Evolutionary conservation across 75 land plant genomes (phyloP).

Genomic region (Cryptomeria japonica): DNA sequence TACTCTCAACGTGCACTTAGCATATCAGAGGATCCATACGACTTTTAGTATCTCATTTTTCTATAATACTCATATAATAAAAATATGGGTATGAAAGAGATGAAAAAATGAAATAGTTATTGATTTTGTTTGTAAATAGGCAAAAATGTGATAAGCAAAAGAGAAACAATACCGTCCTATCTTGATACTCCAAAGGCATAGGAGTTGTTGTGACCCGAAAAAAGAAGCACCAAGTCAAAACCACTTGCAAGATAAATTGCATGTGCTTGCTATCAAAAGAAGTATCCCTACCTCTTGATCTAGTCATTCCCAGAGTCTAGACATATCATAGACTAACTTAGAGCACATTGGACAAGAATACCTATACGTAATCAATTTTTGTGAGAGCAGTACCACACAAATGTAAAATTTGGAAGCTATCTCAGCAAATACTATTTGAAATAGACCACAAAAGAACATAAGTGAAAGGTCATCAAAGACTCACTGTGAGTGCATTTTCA

Average conservation of each 20-base stretch:
- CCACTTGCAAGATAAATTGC: background rate
- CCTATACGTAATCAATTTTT: slow-evolving; percentile 29
- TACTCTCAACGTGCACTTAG: too few relatives aligned
- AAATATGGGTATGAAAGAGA: too few relatives aligned
- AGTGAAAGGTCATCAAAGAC: slow-evolving; percentile 13
- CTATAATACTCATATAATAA: too few relatives aligned
- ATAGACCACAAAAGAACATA: background rate
- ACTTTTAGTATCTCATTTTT: too few relatives aligned
- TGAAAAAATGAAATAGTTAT: background rate
- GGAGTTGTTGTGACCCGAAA: slow-evolving; percentile 78
- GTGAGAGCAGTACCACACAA: background rate
- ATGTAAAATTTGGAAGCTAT: background rate
- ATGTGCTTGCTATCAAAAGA: background rate
- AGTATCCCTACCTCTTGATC: background rate
- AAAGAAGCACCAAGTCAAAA: slow-evolving; percentile 2
- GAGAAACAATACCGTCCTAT: slow-evolving; percentile 55
- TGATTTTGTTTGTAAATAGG: background rate
- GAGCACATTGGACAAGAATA: too few relatives aligned
- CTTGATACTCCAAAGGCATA: slow-evolving; percentile 76
- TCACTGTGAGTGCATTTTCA: slow-evolving; percentile 13
- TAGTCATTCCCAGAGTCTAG: too few relatives aligned
- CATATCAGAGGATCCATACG: too few relatives aligned
- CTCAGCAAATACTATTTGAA: background rate
- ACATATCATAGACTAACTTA: too few relatives aligned
- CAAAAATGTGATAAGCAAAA: background rate